A percentile compares a stretch with the other conserved stretches of the same genome.
Conservation (phyloP, 495 filamentous ascomycete genomes). For the Aspergillus bertholletiae region DNA sequence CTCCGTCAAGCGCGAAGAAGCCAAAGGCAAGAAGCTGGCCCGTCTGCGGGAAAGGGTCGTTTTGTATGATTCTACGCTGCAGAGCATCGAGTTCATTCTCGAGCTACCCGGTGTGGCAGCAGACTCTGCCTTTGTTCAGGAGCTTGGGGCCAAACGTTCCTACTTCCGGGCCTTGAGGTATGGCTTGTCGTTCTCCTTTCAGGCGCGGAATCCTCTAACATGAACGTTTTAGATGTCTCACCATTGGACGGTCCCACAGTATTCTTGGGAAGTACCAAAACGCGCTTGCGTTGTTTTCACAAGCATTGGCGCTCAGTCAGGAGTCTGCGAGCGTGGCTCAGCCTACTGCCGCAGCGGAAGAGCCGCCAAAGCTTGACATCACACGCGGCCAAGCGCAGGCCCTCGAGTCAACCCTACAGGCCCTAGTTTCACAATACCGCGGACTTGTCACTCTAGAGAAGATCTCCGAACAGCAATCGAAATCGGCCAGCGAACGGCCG, state of each 20-base stretch:
- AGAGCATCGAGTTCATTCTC: slow-evolving; percentile 84
- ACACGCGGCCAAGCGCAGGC: slow-evolving; percentile 49
- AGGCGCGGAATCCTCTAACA: neutral
- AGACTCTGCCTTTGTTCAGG: slow-evolving; percentile 69
- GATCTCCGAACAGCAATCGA: slow-evolving; percentile 35
- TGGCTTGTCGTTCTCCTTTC: slow-evolving; percentile 6
- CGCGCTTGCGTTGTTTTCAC: slow-evolving; percentile 77
- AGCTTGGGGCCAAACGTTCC: slow-evolving; percentile 69
- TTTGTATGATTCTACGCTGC: slow-evolving; percentile 88
- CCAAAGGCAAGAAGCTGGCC: slow-evolving; percentile 64
- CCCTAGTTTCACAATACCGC: slow-evolving; percentile 69
- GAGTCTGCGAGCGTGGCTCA: slow-evolving; percentile 33
- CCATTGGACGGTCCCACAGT: slow-evolving; percentile 80
- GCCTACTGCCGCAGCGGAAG: slow-evolving; percentile 27
- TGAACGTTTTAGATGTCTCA: slow-evolving; percentile 64
- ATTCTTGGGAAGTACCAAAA: slow-evolving; percentile 69
- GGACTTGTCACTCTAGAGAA: slow-evolving; percentile 79
- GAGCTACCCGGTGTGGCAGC: slow-evolving; percentile 89
- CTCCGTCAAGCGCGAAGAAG: slow-evolving; percentile 56
- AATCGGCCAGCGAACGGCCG: slow-evolving; percentile 37
- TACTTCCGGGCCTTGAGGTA: slow-evolving; percentile 92
- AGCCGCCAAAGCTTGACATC: slow-evolving; percentile 56
- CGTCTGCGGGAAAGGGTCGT: slow-evolving; percentile 83
- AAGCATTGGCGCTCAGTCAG: slow-evolving; percentile 56
- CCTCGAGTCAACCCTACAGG: slow-evolving; percentile 58